Percentiles rank a stretch among this genome's conserved stretches.
Evolutionary conservation across 2,329 filamentous ascomycete species (phyloP).

Genomic region (Aspergillus fumigatus): DNA sequence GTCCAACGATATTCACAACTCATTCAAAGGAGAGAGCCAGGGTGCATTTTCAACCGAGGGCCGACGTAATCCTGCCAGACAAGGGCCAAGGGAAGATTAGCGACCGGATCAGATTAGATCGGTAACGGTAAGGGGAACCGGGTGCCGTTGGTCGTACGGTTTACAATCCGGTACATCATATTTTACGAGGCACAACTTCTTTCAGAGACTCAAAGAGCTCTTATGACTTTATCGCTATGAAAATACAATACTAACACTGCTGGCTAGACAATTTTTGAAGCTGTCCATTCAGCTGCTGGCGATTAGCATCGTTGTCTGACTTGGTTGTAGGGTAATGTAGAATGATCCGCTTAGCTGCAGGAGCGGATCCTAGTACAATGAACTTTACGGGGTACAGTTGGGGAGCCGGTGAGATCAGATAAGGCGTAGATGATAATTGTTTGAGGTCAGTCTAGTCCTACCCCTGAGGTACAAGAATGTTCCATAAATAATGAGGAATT

Average conservation of each 20-base stretch:
- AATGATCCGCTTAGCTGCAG: conserved; percentile 13
- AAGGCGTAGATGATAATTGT: background rate
- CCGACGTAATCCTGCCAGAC: background rate
- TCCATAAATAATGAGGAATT: background rate
- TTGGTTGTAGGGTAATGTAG: conserved; percentile 1
- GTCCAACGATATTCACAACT: background rate
- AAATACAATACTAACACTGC: background rate
- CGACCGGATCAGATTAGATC: conserved; percentile 24
- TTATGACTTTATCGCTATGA: background rate
- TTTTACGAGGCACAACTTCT: no score
- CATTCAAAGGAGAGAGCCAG: background rate
- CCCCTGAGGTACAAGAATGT: background rate
- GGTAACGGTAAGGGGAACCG: conserved; percentile 9
- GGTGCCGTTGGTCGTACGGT: background rate
- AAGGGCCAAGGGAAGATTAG: background rate
- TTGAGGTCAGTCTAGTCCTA: background rate
- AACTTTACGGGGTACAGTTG: background rate
- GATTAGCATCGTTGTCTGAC: background rate
- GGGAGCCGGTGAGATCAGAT: background rate
- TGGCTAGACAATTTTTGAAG: background rate
- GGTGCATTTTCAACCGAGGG: conserved; percentile 1
- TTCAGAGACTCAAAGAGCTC: no score
- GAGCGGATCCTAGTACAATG: conserved; percentile 3
- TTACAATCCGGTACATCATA: conserved; percentile 6
- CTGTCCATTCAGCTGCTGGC: background rate